Evolutionary conservation across 2,329 filamentous ascomycete species (phyloP), one percentile per base, ranked within the genome.

Genomic region (Xylariaceae sp.): DNA sequence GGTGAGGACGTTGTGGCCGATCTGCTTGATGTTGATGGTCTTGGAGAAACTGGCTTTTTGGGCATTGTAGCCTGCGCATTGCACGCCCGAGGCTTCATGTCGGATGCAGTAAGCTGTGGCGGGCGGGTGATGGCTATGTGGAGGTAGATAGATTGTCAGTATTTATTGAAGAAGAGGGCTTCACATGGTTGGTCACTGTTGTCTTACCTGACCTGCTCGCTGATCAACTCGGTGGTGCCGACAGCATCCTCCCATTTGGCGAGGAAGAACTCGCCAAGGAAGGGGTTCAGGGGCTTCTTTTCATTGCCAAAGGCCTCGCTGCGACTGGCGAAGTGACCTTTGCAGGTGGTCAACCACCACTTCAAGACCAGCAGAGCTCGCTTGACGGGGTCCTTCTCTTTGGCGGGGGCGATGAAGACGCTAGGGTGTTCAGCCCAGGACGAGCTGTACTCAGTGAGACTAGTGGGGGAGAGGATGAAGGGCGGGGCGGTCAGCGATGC

Each of bases 221-320:
- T 65, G 37, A 59, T 42, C 45, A 64, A 41, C 37, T 59, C 54
- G 11, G 62, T 64, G 14, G 54, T 62, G 44, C 62, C 62, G 23
- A 59, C 60, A 8, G 47, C 55, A 16, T 65, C 63, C 34, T 64
- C 57, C 52, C 62, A 63, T 35, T 62, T 61, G 1, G 55, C 58
- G 8, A 77, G 52, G 52, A 76, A 77, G 1, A 76, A 48, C 57
- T 77, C 74, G 14, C 74, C 74, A 0, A 77, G 62, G 40, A 77
- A 77, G 6, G 74, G 73, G 47, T 77, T 77, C 6, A 77, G 65
- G 2, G 74, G 74, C 52, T 77, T 77, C 58, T 74, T 74, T 59
- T 76, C 74, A 49, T 71, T 74, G 27, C 70, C 64, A 22, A 63
- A 64, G 6, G 72, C 69, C 22, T 68, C 66, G 39, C 71, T 63